These are phyloP conservation scores for Vigna reflexopilosa DNA, from an alignment of 306 rosid genomes.

Conservation along the genomic window DNA sequence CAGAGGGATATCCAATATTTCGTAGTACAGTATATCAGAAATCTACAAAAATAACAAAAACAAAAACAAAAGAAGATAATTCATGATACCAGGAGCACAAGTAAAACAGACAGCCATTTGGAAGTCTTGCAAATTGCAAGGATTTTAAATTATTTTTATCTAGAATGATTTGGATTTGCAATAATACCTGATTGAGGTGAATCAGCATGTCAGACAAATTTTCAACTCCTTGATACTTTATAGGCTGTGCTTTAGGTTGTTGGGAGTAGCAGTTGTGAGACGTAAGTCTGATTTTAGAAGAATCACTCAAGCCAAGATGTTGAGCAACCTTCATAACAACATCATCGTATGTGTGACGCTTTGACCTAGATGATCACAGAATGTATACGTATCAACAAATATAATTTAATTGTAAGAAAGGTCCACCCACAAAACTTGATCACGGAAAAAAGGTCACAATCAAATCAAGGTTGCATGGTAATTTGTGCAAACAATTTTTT, in stretches of 20 bases:
- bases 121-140: neutral
- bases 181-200: slow-evolving; percentile 15
- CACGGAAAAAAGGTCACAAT: neutral
- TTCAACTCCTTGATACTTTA: slow-evolving; percentile 77
- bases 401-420: neutral
- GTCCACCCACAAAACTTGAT: neutral
- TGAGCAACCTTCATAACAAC: slow-evolving; percentile 56
- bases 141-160: neutral
- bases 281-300: slow-evolving; percentile 85
- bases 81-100: neutral
- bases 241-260: slow-evolving; percentile 90
- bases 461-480: neutral
- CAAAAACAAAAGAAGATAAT: neutral
- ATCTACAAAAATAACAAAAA: neutral
- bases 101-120: neutral
- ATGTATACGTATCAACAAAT: neutral
- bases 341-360: slow-evolving; percentile 13
- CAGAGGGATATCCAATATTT: slow-evolving; percentile 61
- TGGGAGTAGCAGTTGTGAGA: slow-evolving; percentile 91
- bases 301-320: slow-evolving; percentile 71
- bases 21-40: slow-evolving; percentile 14
- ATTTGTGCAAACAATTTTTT: neutral
- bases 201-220: slow-evolving; percentile 75
- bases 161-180: neutral
- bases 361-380: slow-evolving; percentile 5